A percentile compares a stretch with the other conserved stretches of the same genome.
Conservation (phyloP, 371 early-diverging fungal genomes). For the Mortierella sp. region DNA sequence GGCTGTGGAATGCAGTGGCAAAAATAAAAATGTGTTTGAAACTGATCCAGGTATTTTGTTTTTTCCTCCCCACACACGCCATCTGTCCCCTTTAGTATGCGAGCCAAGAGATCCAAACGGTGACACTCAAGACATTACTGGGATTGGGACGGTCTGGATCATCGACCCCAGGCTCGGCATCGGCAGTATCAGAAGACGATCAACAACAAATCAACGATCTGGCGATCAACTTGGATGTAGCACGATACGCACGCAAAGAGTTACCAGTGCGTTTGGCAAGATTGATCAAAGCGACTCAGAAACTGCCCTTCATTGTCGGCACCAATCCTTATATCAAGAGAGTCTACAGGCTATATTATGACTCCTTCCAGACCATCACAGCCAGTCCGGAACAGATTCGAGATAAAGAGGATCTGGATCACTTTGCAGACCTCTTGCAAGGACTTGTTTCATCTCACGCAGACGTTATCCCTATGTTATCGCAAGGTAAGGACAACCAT, state of each 20-base stretch:
- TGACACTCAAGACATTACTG: constrained; percentile 83
- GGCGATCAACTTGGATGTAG: constrained; percentile 60
- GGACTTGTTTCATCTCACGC: constrained; percentile 80
- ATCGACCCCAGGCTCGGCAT: constrained; percentile 2
- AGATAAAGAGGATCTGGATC: constrained; percentile 59
- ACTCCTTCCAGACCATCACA: constrained; percentile 79
- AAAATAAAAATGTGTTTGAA: not conserved
- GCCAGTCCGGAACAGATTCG: constrained; percentile 61
- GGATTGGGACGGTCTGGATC: constrained; percentile 70
- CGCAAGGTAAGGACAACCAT: constrained; percentile 75
- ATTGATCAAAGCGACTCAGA: constrained; percentile 84
- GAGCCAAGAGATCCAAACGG: constrained; percentile 73
- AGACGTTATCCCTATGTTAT: constrained; percentile 86
- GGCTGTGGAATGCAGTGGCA: not conserved
- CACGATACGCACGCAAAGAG: constrained; percentile 77
- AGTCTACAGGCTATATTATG: constrained; percentile 84
- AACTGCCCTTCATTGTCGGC: constrained; percentile 90
- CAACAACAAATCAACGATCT: constrained; percentile 15
- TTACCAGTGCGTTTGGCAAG: constrained; percentile 86
- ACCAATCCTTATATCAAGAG: constrained; percentile 87
- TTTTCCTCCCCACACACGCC: not conserved
- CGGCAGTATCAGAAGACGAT: not conserved
- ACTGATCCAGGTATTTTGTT: not conserved
- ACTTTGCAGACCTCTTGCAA: constrained; percentile 73
- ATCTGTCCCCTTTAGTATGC: constrained; percentile 56